Evolutionary conservation across 83 land plant species (phyloP), one percentile per base, ranked within the genome.

Genomic region (Isoetes engelmannii): DNA sequence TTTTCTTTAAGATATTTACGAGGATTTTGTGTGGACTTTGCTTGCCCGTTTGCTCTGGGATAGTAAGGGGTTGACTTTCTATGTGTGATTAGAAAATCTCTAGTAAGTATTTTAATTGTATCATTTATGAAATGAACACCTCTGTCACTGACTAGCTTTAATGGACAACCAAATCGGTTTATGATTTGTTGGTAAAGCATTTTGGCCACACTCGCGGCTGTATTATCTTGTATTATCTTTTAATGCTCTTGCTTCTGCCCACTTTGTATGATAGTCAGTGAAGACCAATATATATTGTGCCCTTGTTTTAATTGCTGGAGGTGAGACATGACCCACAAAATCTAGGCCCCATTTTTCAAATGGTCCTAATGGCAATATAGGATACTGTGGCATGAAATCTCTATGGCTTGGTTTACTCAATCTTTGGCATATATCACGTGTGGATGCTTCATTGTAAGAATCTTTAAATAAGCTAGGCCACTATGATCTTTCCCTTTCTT

Each of bases 321-420:
- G 72, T 18, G n/a, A 54, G 15, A 69, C 44, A 4, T 47, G 65
- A 10, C 71, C 71, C 44, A 69, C 65, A 69, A 69, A 69, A 46
- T 69, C 63, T 4, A 69, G 5, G 13, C 4, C 48, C 71, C 61
- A 20, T 4, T 57, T 57, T 18, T 69, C 18, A 56, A 69, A 69
- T 4, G 63, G 44, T 4, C 57, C 43, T 44, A 51, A 45, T 4
- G 43, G 15, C 6, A 55, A 5, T 18, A 69, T 15, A 4, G 47
- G 71, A 13, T 28, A 0, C 4, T 28, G 12, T 13, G 44, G 57
- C 20, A 69, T 69, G 1, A 45, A 9, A 10, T 54, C 71, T 12
- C 2, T 53, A 28, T 28, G 0, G 37, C 37, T 4, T 2, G 61
- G 71, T 42, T 69, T 15, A 5, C 61, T 58, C 10, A 44, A 8